A percentile compares a stretch with the other conserved stretches of the same genome.
phyloP scores from a whole-genome alignment of 352 stramenopile species.

The Phytophthora macrochlamydospora region DNA sequence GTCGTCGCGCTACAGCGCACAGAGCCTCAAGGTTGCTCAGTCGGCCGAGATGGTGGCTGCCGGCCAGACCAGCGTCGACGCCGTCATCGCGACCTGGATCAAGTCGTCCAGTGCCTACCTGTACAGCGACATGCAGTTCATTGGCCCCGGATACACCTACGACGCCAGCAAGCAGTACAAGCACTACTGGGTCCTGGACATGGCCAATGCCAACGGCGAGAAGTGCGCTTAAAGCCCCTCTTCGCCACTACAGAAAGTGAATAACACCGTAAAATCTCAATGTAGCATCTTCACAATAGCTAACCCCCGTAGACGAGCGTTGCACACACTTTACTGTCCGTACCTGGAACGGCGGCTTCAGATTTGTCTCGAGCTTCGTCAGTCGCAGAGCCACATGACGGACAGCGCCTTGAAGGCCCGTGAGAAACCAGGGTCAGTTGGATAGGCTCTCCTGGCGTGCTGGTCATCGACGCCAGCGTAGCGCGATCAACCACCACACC shows the following conservation, averaged over 20 bases:
- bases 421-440: slow-evolving; percentile 9
- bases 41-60: slow-evolving; percentile 47
- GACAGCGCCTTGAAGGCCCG: slow-evolving; percentile 10
- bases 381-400: slow-evolving; percentile 13
- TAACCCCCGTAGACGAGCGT: background rate
- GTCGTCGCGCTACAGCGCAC: slow-evolving; percentile 26
- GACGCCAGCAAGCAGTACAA: slow-evolving; percentile 28
- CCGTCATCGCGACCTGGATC: slow-evolving; percentile 43
- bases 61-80: slow-evolving; percentile 31
- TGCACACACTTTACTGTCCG: slow-evolving; percentile 16
- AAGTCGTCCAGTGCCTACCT: slow-evolving; percentile 44
- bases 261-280: no score
- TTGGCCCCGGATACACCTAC: slow-evolving; percentile 33
- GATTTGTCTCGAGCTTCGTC: slow-evolving; percentile 21
- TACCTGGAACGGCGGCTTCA: slow-evolving; percentile 11
- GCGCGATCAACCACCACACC: slow-evolving; percentile 4
- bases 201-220: slow-evolving; percentile 23
- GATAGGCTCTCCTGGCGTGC: slow-evolving; percentile 10
- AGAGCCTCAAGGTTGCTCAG: slow-evolving; percentile 21
- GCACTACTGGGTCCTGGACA: slow-evolving; percentile 41
- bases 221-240: slow-evolving; percentile 16
- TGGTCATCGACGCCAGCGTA: slow-evolving; percentile 13
- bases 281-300: no score
- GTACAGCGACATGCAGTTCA: slow-evolving; percentile 32
- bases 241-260: no score